phyloP scores from a whole-genome alignment of 2,329 filamentous ascomycete species.

The Blumeria hordei region DNA sequence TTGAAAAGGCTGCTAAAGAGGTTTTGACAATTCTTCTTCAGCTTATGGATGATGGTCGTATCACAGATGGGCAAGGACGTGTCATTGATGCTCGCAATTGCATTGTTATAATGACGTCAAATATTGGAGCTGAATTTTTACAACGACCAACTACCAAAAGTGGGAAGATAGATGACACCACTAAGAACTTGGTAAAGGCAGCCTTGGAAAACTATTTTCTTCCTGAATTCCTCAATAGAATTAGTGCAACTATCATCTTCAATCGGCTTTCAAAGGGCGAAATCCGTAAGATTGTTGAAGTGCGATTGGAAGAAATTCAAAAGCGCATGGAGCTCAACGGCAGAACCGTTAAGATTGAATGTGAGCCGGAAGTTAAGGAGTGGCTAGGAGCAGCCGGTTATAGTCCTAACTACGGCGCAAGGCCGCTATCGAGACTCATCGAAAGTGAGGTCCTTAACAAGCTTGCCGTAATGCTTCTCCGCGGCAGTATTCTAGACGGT shows the following conservation, averaged over 20 bases:
- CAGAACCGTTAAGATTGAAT: conserved; percentile 64
- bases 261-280: conserved; percentile 77
- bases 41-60: conserved; percentile 96
- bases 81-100: conserved; percentile 92
- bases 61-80: conserved; percentile 92
- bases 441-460: conserved; percentile 94
- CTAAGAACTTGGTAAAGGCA: conserved; percentile 72
- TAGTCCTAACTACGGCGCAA: conserved; percentile 81
- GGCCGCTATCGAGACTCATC: conserved; percentile 70
- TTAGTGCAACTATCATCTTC: conserved; percentile 91
- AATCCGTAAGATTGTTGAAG: conserved; percentile 87
- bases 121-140: conserved; percentile 87
- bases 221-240: conserved; percentile 95
- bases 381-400: conserved; percentile 83
- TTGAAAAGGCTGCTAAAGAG: conserved; percentile 97
- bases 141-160: conserved; percentile 52
- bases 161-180: conserved; percentile 60
- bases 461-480: conserved; percentile 72
- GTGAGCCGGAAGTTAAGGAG: conserved; percentile 68
- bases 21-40: conserved; percentile 91
- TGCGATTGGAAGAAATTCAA: conserved; percentile 73
- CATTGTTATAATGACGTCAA: conserved; percentile 98
- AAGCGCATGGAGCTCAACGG: conserved; percentile 67
- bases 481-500: conserved; percentile 64
- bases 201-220: conserved; percentile 89